Conservation (phyloP, 2,329 filamentous ascomycete genomes). For the Chalara sp. region DNA sequence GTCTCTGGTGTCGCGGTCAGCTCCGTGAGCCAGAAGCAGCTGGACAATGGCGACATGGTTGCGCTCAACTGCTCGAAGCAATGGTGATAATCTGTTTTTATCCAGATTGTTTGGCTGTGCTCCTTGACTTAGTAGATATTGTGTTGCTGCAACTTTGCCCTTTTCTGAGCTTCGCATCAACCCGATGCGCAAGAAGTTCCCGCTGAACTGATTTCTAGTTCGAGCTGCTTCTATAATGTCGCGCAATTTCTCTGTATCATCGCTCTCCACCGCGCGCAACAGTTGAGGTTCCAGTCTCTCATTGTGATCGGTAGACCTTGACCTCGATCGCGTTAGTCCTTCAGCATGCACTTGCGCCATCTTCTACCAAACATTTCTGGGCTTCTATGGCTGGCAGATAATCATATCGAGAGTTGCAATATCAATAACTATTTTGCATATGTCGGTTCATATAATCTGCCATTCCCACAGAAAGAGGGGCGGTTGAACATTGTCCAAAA, state of each 20-base stretch:
- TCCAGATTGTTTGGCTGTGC: constrained; percentile 15
- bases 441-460: too few species aligned
- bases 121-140: constrained; percentile 16
- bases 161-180: constrained; percentile 21
- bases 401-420: too few species aligned
- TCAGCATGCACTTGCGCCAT: constrained; percentile 2
- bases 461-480: too few species aligned
- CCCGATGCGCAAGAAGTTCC: constrained; percentile 18
- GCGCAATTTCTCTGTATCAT: constrained; percentile 15
- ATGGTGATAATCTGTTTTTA: constrained; percentile 16
- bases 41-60: constrained; percentile 18
- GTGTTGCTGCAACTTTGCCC: constrained; percentile 15
- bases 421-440: too few species aligned
- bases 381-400: too few species aligned
- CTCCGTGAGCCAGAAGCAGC: constrained; percentile 17
- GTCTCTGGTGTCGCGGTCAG: constrained; percentile 17
- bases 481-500: too few species aligned
- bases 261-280: constrained; percentile 17
- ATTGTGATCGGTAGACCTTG: constrained; percentile 17
- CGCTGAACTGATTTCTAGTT: constrained; percentile 14
- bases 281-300: constrained; percentile 20
- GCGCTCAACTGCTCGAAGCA: constrained; percentile 18
- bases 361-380: background rate
- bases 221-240: constrained; percentile 14
- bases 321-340: constrained; percentile 7